A percentile compares a stretch with the other conserved stretches of the same genome.
Evolutionary conservation across 148 eudicot genomes (phyloP).

Genomic region (Cornus controversa): DNA sequence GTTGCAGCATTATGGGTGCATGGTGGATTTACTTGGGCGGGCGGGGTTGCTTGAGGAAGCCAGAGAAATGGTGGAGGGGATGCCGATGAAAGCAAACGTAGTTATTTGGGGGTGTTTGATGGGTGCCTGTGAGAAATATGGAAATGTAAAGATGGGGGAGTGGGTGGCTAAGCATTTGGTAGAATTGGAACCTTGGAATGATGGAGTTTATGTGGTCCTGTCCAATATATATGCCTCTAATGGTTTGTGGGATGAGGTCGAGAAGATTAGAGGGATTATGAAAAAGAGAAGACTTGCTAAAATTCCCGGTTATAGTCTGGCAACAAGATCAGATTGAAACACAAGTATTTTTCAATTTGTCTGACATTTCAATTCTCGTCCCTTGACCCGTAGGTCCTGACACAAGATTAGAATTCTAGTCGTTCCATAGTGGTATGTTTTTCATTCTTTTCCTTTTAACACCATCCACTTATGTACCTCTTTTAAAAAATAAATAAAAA

Average conservation of each 20-base stretch:
- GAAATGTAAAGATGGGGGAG: slow-evolving; percentile 67
- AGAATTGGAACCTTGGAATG: slow-evolving; percentile 77
- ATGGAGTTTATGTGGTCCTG: slow-evolving; percentile 70
- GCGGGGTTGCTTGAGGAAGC: slow-evolving; percentile 61
- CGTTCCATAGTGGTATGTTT: too few relatives aligned
- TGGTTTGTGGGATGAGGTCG: slow-evolving; percentile 70
- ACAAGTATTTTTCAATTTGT: not conserved
- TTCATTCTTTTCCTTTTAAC: not conserved
- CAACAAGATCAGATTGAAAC: slow-evolving; percentile 17
- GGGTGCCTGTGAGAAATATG: slow-evolving; percentile 78
- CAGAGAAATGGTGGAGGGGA: slow-evolving; percentile 43
- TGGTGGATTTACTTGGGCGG: slow-evolving; percentile 69
- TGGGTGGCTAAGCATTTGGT: slow-evolving; percentile 61
- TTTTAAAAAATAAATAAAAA: too few relatives aligned
- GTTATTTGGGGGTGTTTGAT: slow-evolving; percentile 81
- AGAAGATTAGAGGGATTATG: slow-evolving; percentile 57
- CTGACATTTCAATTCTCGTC: not conserved
- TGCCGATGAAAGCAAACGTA: slow-evolving; percentile 64
- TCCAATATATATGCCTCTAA: slow-evolving; percentile 74
- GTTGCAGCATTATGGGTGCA: slow-evolving; percentile 62
- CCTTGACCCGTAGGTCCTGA: too few relatives aligned
- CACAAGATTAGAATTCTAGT: too few relatives aligned
- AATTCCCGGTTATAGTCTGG: slow-evolving; percentile 63
- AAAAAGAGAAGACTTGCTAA: slow-evolving; percentile 60
- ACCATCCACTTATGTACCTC: not conserved